These are phyloP conservation scores for Pseudogymnoascus pannorum DNA, from an alignment of 2,329 filamentous ascomycete species.

Conservation along the genomic window DNA sequence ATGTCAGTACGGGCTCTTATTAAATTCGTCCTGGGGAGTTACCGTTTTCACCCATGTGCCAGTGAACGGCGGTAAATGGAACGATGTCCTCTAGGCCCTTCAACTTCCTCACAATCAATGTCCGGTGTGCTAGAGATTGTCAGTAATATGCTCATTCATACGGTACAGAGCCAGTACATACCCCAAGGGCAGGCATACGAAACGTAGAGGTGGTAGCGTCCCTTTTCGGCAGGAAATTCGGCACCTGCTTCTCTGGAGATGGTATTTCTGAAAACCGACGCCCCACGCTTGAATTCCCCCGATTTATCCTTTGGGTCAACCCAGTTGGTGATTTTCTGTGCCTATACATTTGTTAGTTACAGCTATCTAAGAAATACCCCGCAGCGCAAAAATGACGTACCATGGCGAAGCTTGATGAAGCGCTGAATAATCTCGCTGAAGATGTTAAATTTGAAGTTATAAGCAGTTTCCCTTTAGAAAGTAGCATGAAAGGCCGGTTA, in stretches of 20 bases:
- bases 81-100: slow-evolving; percentile 89
- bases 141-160: not conserved
- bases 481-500: not conserved
- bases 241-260: slow-evolving; percentile 55
- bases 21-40: not conserved
- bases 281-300: slow-evolving; percentile 89
- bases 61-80: slow-evolving; percentile 33
- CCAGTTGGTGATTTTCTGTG: slow-evolving; percentile 70
- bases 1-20: not conserved
- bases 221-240: slow-evolving; percentile 69
- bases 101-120: slow-evolving; percentile 78
- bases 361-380: not conserved
- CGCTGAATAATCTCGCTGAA: slow-evolving; percentile 61
- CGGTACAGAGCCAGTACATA: slow-evolving; percentile 34
- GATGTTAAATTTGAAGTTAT: not conserved
- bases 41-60: slow-evolving; percentile 62
- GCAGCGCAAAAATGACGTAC: not conserved
- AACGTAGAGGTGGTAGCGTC: slow-evolving; percentile 84
- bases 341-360: slow-evolving; percentile 12
- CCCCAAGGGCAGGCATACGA: slow-evolving; percentile 54
- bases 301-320: slow-evolving; percentile 67
- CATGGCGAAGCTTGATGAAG: slow-evolving; percentile 49
- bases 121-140: slow-evolving; percentile 54
- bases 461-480: not conserved
- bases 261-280: slow-evolving; percentile 68